Evolutionary conservation across 305 asterid species (phyloP).

Genomic region (Rubia peregrina): DNA sequence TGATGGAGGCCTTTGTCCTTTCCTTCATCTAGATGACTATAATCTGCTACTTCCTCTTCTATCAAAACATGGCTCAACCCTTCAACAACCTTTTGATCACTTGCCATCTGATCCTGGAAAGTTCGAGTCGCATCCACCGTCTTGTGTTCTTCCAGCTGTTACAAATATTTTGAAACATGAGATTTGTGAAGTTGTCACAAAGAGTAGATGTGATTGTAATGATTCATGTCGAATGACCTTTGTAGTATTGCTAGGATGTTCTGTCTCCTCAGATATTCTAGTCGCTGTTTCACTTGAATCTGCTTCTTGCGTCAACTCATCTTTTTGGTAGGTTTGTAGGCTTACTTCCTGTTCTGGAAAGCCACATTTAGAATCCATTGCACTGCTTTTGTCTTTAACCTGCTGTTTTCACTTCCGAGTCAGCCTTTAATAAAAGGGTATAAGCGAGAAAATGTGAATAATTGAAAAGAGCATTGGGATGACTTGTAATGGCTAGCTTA

Average conservation of each 20-base stretch:
- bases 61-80: not conserved
- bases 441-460: not conserved
- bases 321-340: slow-evolving; percentile 1
- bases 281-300: not conserved
- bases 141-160: too few relatives aligned
- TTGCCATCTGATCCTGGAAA: not conserved
- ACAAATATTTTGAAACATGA: too few relatives aligned
- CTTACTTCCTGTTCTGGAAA: not conserved
- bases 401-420: slow-evolving; percentile 1
- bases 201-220: too few relatives aligned
- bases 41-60: not conserved
- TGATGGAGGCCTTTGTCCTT: not conserved
- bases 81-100: not conserved
- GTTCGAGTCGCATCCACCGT: too few relatives aligned
- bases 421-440: not conserved
- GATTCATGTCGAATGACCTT: too few relatives aligned
- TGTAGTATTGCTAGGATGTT: too few relatives aligned
- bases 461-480: not conserved
- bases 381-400: not conserved
- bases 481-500: slow-evolving; percentile 15
- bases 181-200: too few relatives aligned
- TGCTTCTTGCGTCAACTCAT: slow-evolving; percentile 1
- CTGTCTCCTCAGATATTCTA: too few relatives aligned
- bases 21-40: not conserved
- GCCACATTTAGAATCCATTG: slow-evolving; percentile 1